Evolutionary conservation across 2,329 filamentous ascomycete genomes (phyloP), one percentile per base, ranked within the genome.

Genomic region (Colletotrichum euphorbiae): DNA sequence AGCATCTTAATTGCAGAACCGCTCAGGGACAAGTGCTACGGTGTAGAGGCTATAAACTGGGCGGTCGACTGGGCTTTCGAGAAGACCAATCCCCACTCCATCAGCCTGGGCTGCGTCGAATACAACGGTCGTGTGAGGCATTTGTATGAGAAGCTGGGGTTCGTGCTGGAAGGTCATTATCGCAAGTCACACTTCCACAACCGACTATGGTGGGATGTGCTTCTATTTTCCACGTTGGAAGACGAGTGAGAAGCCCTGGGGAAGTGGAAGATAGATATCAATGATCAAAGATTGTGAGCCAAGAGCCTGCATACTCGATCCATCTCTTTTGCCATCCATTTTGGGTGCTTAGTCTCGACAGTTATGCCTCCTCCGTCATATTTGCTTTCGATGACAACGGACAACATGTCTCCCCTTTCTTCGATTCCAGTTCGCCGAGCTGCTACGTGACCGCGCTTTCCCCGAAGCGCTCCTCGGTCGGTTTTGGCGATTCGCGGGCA

Each of bases 21-120:
- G 0, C 78, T 79, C 58, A 80, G 83, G 61, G 74, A 76, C 0
- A 70, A 76, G 19, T 82, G 84, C 0, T 85, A 85, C 61, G 84
- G 84, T 1, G 72, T 70, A 6, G 83, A 85, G 70, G 80, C 81
- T 1, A 81, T 86, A 50, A 74, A 76, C 28, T 87, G 83, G 83
- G 78, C 74, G 0, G 70, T 84, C 3, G 77, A 82, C 24, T 85
- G 83, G 78, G 80, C 80, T 0, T 86, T 86, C 69, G 70, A 72
- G 6, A 74, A 75, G n/a, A 82, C 77, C 1, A 80, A 80, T 0
- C 71, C 84, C 73, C 84, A 86, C 69, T 74, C 80, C 4, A 79
- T 86, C 17, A 73, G 71, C 11, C 77, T 86, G 6, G 71, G 72
- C 3, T 78, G 78, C 0, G 78, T 81, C 38, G 77, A 72, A 8